A percentile compares a stretch with the other conserved stretches of the same genome.
Conservation (phyloP, 129 eudicot species). For the Flaveria linearis region DNA sequence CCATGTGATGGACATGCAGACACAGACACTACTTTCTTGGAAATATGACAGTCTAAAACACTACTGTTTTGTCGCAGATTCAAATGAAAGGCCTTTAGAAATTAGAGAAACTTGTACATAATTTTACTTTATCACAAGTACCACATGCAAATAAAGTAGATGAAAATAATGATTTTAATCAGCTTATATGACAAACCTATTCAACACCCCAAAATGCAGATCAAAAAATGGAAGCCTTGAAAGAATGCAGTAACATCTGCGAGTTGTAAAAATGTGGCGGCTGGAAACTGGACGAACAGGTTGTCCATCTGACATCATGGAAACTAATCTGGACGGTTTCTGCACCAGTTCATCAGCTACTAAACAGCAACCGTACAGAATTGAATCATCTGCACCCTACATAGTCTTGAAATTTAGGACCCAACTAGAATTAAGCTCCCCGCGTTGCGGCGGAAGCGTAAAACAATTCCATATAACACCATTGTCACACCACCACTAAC, state of each 20-base stretch:
- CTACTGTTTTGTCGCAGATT: neutral
- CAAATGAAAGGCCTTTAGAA: neutral
- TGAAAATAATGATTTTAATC: constrained; percentile 4
- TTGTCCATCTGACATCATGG: constrained; percentile 69
- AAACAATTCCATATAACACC: too few species aligned
- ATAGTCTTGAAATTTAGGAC: constrained; percentile 25
- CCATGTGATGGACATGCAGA: neutral
- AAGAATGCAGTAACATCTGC: constrained; percentile 96
- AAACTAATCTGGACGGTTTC: constrained; percentile 77
- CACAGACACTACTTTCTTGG: neutral
- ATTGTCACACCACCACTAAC: too few species aligned
- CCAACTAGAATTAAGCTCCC: neutral
- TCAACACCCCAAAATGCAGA: constrained; percentile 90
- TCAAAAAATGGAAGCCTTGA: constrained; percentile 91
- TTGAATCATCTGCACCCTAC: constrained; percentile 94
- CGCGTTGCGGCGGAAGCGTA: too few species aligned
- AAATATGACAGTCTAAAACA: neutral
- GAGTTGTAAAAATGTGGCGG: constrained; percentile 80
- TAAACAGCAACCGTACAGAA: constrained; percentile 95
- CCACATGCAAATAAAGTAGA: constrained; percentile 6
- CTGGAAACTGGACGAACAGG: constrained; percentile 49
- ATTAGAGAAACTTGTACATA: constrained; percentile 11
- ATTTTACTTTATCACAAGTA: constrained; percentile 19
- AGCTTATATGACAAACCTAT: constrained; percentile 54
- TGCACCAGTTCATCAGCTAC: constrained; percentile 90